A percentile compares a stretch with the other conserved stretches of the same genome.
phyloP scores from a whole-genome alignment of 116 monocot genomes.

The Posidonia oceanica region DNA sequence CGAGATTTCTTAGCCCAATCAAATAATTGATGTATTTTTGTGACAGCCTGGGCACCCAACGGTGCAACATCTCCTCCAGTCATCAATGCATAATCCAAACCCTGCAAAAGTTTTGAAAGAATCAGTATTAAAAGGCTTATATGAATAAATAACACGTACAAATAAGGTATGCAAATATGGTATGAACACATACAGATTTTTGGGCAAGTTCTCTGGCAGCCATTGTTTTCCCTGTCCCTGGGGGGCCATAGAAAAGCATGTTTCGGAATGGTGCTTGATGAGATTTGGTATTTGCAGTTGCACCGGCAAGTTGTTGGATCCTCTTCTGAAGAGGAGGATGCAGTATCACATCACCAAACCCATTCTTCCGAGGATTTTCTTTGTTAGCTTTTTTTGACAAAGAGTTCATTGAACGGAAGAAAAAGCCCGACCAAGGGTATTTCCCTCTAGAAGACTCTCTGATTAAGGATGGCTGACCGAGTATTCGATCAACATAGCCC shows the following conservation, averaged over 20 bases:
- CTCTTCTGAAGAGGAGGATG: slow-evolving; percentile 69
- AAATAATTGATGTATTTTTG: slow-evolving; percentile 88
- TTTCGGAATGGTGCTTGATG: slow-evolving; percentile 88
- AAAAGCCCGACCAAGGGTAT: slow-evolving; percentile 66
- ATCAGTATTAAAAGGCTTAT: not conserved
- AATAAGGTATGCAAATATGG: not conserved
- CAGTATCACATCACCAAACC: slow-evolving; percentile 70
- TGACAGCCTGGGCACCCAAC: slow-evolving; percentile 78
- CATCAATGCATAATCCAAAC: slow-evolving; percentile 88
- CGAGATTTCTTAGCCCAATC: slow-evolving; percentile 87
- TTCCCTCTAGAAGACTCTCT: slow-evolving; percentile 78
- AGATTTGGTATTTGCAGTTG: slow-evolving; percentile 77
- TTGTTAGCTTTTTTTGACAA: slow-evolving; percentile 18
- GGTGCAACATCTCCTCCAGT: slow-evolving; percentile 93
- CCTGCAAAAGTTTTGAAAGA: slow-evolving; percentile 23
- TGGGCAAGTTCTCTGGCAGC: slow-evolving; percentile 75
- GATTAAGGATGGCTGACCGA: slow-evolving; percentile 87
- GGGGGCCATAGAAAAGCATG: slow-evolving; percentile 90
- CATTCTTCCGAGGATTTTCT: slow-evolving; percentile 23
- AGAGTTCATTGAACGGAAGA: slow-evolving; percentile 37
- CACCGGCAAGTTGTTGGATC: slow-evolving; percentile 59
- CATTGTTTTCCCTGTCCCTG: slow-evolving; percentile 91
- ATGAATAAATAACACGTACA: not conserved
- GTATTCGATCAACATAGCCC: slow-evolving; percentile 81
- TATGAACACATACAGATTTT: slow-evolving; percentile 45